These are phyloP conservation scores for Sclerotinia borealis DNA, from an alignment of 2,329 filamentous ascomycete species.

Conservation along the genomic window DNA sequence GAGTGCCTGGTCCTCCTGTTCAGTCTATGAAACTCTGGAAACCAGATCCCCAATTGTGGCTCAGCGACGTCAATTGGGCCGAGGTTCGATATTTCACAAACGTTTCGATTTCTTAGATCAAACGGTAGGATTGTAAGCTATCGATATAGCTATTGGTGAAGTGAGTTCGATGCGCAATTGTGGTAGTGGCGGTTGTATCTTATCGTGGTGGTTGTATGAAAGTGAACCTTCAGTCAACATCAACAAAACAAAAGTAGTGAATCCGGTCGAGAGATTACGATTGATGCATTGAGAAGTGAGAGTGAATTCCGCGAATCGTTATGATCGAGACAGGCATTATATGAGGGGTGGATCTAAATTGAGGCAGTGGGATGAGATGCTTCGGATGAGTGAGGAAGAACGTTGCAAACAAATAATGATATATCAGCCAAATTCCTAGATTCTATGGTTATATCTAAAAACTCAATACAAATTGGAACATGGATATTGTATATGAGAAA, in stretches of 20 bases:
- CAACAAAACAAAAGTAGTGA: not conserved
- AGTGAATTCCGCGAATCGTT: conserved; percentile 4
- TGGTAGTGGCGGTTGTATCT: not conserved
- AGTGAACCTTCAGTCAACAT: not conserved
- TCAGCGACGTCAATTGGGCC: not conserved
- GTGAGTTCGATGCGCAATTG: not conserved
- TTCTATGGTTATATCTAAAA: not conserved
- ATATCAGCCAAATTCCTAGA: not conserved
- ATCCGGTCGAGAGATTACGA: not conserved
- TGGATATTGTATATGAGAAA: not conserved
- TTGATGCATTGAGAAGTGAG: not conserved
- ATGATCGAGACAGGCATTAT: conserved; percentile 4
- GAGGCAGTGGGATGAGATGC: not conserved
- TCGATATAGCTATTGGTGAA: not conserved
- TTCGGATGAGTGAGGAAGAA: not conserved
- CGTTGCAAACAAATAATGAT: conserved; percentile 2
- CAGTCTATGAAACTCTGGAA: not conserved
- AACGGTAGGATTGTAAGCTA: not conserved
- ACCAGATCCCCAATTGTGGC: not conserved
- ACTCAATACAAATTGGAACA: not conserved
- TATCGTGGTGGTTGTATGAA: not conserved
- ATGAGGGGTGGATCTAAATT: not conserved
- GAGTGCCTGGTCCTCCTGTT: not conserved
- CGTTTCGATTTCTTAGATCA: not conserved
- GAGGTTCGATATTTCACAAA: not conserved